Conservation (phyloP, 306 rosid genomes). For the Quercus rubra region DNA sequence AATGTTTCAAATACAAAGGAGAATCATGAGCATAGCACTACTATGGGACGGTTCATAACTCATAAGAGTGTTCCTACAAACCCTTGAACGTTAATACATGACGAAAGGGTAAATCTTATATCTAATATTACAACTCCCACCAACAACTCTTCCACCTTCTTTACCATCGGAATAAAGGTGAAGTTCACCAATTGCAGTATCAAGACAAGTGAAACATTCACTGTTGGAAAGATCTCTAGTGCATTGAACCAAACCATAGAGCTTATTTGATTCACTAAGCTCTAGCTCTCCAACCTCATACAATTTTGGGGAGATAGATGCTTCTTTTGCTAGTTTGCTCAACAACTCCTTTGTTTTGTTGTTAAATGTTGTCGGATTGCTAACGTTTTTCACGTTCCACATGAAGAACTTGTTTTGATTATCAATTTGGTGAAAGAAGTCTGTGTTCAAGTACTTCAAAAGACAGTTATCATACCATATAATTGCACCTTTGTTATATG, state of each 20-base stretch:
- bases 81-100: too few relatives aligned
- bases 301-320: neutral
- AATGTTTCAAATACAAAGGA: too few relatives aligned
- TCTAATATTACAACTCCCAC: slow-evolving; percentile 1
- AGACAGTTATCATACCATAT: neutral
- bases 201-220: neutral
- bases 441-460: neutral
- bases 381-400: neutral
- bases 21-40: too few relatives aligned
- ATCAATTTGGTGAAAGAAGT: neutral
- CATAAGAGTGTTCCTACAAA: too few relatives aligned
- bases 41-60: too few relatives aligned
- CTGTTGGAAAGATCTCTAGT: neutral
- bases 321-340: neutral
- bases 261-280: neutral
- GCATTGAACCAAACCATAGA: neutral
- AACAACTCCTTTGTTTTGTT: neutral
- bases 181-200: neutral
- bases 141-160: neutral
- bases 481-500: neutral
- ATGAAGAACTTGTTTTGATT: neutral
- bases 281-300: neutral
- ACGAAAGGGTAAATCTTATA: neutral
- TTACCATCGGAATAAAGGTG: neutral
- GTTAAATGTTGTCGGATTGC: neutral